Base-by-base conservation (phyloP, 371 early-diverging fungal species). In the Apophysomyces trapeziformis region DNA sequence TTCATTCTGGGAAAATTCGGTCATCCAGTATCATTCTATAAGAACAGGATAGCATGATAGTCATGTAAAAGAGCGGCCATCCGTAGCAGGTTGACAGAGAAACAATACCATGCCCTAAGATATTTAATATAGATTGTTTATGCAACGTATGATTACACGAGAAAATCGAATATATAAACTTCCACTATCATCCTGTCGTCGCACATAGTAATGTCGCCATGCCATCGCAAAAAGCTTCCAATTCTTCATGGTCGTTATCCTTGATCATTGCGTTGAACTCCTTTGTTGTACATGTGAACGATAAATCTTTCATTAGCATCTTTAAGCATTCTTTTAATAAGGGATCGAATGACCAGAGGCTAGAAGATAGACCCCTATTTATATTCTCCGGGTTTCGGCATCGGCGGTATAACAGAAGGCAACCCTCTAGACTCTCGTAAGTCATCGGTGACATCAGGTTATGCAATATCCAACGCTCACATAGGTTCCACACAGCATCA, bases 321-420 rank as follows among this genome's bases (percentile, higher is more conserved):
- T 66, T 67, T 0, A 75, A 36, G 9, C 62, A 54, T 43, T 60
- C 62, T 16, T 50, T 44, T 0, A 76, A 11, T 9, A 76, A 38
- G 4, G 12, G 45, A 5, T 67, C 54, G 45, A 79, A 79, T 0
- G 76, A 76, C 79, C 76, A 79, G 0, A 68, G 65, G 32, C 66
- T 57, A 9, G 73, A 71, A 9, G 39, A 1, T 12, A 75, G 65
- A 18, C 76, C 76, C 13, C 66, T 74, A 50, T 67, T 69, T 7
- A 12, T 38, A 37, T 68, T 68, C 1, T 58, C 63, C 2, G 67
- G 71, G 47, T 74, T 67, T 9, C 69, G 44, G 61, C 76, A 79
- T 3, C 58, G 59, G 9, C 79, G 68, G 41, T 66, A 79, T 1
- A 79, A 50, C 7, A 63, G 9, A 1, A 75, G 9, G 14, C 70